Conservation (phyloP, 2,329 filamentous ascomycete genomes). For the Pseudogymnoascus sp. region DNA sequence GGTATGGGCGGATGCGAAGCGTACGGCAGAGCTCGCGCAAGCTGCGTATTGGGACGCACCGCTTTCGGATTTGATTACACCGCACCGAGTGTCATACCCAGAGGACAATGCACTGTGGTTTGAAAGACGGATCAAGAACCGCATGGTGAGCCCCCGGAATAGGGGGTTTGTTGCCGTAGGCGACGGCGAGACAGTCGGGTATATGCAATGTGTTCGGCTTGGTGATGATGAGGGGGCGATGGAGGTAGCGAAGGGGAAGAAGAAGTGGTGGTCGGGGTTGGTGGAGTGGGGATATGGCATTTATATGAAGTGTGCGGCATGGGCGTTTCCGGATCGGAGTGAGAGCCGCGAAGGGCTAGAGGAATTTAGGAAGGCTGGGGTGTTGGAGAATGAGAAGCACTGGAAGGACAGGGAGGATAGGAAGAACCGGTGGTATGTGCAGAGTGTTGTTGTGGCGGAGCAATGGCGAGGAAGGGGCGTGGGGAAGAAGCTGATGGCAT, state of each 20-base stretch:
- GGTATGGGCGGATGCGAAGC: background rate
- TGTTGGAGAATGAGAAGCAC: conserved; percentile 12
- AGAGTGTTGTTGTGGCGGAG: conserved; percentile 18
- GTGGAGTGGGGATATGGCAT: conserved; percentile 1
- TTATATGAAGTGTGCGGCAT: conserved; percentile 7
- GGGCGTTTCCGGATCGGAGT: conserved; percentile 13
- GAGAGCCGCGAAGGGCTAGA: conserved; percentile 6
- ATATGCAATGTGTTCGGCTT: conserved; percentile 17
- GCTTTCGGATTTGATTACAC: conserved; percentile 17
- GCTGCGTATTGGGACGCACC: conserved; percentile 16
- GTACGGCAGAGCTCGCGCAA: conserved; percentile 13
- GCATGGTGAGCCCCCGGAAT: conserved; percentile 16
- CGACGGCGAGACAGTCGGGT: conserved; percentile 15
- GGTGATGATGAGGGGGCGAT: conserved; percentile 20
- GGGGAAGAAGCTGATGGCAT: conserved; percentile 23
- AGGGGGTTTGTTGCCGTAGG: conserved; percentile 17
- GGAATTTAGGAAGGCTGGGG: conserved; percentile 9
- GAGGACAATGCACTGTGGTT: conserved; percentile 9
- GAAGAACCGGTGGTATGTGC: conserved; percentile 22
- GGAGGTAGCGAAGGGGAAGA: conserved; percentile 11
- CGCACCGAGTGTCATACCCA: conserved; percentile 14
- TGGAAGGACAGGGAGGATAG: conserved; percentile 18
- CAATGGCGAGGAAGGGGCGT: conserved; percentile 21
- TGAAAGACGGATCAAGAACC: conserved; percentile 13
- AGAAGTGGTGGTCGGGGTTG: conserved; percentile 12